Evolutionary conservation across 768 basidiomycete species (phyloP).

Genomic region (Lyophyllum decastes): DNA sequence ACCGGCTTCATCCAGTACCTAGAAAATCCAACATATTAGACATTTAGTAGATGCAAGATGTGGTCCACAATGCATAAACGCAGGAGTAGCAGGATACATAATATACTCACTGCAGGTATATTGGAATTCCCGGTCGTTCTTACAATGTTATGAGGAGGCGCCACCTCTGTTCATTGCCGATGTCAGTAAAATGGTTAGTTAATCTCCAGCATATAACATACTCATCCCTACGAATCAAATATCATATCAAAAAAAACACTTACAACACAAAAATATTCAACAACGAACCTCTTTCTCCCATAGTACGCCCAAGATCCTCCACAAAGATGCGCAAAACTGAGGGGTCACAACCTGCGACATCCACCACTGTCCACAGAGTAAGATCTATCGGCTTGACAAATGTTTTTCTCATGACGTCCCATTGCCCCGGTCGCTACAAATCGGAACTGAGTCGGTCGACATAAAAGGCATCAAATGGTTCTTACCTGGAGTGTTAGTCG

Average conservation of each 20-base stretch:
- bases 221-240: conserved; percentile 15
- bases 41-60: too few species aligned
- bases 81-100: background rate
- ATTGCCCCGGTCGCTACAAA: conserved; percentile 24
- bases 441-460: background rate
- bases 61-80: too few species aligned
- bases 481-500: conserved; percentile 14
- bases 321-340: conserved; percentile 19
- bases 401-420: conserved; percentile 32
- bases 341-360: conserved; percentile 22
- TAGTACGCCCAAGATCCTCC: conserved; percentile 20
- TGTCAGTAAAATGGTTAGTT: background rate
- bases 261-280: background rate
- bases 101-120: conserved; percentile 7
- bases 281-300: conserved; percentile 25
- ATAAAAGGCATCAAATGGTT: background rate
- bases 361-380: conserved; percentile 22
- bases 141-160: conserved; percentile 8
- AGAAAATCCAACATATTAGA: background rate
- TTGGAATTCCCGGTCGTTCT: conserved; percentile 2
- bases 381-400: conserved; percentile 20
- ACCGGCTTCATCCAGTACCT: conserved; percentile 14
- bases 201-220: conserved; percentile 2
- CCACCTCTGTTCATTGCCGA: background rate
- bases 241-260: background rate